Conservation (phyloP, 2,329 filamentous ascomycete species). For the Talaromyces sp. region DNA sequence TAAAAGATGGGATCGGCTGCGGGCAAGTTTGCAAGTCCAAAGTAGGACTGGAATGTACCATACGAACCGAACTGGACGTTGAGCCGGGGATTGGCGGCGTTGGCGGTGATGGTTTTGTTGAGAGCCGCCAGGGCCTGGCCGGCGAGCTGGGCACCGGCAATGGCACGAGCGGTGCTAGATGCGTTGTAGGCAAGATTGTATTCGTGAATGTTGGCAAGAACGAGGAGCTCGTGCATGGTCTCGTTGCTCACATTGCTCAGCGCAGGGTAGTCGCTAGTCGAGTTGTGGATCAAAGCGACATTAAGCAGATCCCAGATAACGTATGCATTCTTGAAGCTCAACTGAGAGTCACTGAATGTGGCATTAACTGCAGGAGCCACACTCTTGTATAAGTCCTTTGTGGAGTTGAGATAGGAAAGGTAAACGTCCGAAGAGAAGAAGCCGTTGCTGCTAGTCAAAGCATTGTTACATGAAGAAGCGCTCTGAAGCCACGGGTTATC, state of each 20-base stretch:
- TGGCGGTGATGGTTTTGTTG: slow-evolving; percentile 35
- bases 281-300: slow-evolving; percentile 59
- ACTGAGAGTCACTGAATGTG: slow-evolving; percentile 46
- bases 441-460: slow-evolving; percentile 53
- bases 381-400: slow-evolving; percentile 50
- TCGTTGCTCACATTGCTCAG: slow-evolving; percentile 55
- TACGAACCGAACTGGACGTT: slow-evolving; percentile 59
- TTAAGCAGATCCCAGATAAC: slow-evolving; percentile 62
- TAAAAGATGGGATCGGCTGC: slow-evolving; percentile 58
- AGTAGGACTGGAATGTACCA: slow-evolving; percentile 57
- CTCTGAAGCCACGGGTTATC: slow-evolving; percentile 56
- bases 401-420: slow-evolving; percentile 43
- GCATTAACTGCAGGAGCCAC: slow-evolving; percentile 50
- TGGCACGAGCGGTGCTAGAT: slow-evolving; percentile 43
- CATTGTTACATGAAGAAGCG: slow-evolving; percentile 51
- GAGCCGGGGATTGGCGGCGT: slow-evolving; percentile 35
- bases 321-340: slow-evolving; percentile 60
- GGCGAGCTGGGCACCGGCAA: slow-evolving; percentile 59
- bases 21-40: slow-evolving; percentile 53
- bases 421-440: slow-evolving; percentile 54
- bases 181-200: slow-evolving; percentile 77
- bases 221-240: slow-evolving; percentile 58
- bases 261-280: slow-evolving; percentile 53
- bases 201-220: slow-evolving; percentile 74
- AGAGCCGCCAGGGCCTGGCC: slow-evolving; percentile 53